These are phyloP conservation scores for Talaromyces ruber DNA, from an alignment of 495 filamentous ascomycete species.

Conservation along the genomic window DNA sequence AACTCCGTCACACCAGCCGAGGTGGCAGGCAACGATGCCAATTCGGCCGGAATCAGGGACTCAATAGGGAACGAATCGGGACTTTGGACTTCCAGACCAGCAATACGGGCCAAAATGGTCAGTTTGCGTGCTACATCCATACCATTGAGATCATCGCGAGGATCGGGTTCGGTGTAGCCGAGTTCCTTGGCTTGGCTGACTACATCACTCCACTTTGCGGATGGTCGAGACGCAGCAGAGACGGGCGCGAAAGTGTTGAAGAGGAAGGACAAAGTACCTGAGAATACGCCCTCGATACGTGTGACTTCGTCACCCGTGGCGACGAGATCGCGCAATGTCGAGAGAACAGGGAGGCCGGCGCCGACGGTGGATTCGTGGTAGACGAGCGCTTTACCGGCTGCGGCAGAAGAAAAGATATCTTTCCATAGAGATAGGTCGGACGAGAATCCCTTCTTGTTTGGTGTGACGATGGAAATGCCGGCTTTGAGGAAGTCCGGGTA, in stretches of 20 bases:
- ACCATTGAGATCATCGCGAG: conserved; percentile 91
- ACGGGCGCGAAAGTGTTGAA: conserved; percentile 90
- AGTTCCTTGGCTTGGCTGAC: conserved; percentile 84
- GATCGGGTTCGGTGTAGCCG: conserved; percentile 97
- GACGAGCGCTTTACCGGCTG: conserved; percentile 57
- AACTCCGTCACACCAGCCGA: conserved; percentile 59
- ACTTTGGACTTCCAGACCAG: conserved; percentile 65
- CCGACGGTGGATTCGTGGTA: conserved; percentile 94
- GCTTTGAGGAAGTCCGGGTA: conserved; percentile 72
- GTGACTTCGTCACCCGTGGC: conserved; percentile 81
- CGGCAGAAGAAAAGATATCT: conserved; percentile 62
- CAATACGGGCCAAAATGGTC: conserved; percentile 81
- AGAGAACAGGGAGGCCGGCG: conserved; percentile 85
- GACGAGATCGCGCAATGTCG: conserved; percentile 80
- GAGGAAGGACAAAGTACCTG: conserved; percentile 89
- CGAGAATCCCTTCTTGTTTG: conserved; percentile 97
- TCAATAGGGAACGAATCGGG: conserved; percentile 86
- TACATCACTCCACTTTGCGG: conserved; percentile 74
- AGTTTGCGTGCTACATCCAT: conserved; percentile 95
- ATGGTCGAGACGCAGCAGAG: conserved; percentile 17
- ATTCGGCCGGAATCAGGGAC: conserved; percentile 74
- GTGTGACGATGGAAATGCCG: conserved; percentile 85
- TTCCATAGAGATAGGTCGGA: conserved; percentile 67
- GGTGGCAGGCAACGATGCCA: conserved; percentile 64
- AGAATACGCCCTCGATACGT: conserved; percentile 93